Evolutionary conservation across 2,329 filamentous ascomycete genomes (phyloP), one percentile per base, ranked within the genome.

Genomic region (Volutella citrinella): DNA sequence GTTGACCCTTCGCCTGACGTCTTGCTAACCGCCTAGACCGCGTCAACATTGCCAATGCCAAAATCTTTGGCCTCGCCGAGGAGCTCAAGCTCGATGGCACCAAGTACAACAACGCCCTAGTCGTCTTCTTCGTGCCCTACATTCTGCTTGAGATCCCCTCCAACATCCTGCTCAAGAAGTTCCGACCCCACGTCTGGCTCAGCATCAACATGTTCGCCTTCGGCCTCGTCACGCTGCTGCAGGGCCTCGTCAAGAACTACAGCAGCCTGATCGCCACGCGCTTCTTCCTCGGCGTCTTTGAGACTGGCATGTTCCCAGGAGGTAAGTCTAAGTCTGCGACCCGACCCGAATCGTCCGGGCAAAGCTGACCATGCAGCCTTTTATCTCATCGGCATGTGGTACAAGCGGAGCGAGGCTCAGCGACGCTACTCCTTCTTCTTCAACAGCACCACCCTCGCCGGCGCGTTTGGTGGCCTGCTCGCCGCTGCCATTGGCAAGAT

Each of bases 351-450:
- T 15, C 13, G 13, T n/a, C 27, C 20, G 84, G 82, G 47, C 52
- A 30, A 54, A 41, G 26, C 2, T 1, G 17, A 13, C 11, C 14
- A 13, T 14, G 69, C 29, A 65, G 68, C 64, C 30, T 74, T 84
- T 55, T 85, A 89, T 54, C 66, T 90, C 7, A 80, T 89, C 42
- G 80, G 86, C 38, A 91, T 91, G 82, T 94, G 86, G 89, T 98
- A 97, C 52, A 81, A 82, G 40, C 80, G 91, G 40, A 71, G 72
- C 27, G 93, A 97, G 64, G 88, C 90, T 3, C 91, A 97, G 63
- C 87, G 88, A 54, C 81, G 93, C 19, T 96, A 90, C 65, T 86
- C 82, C 12, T 90, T 97, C 69, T 97, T 97, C 72, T 97, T 97
- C 70, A 82, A 78, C 53, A 87, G 76, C 18, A 90, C 86, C 1